Evolutionary conservation across 371 early-diverging fungal genomes (phyloP), one percentile per base, ranked within the genome.

Genomic region (Smittium culicis): DNA sequence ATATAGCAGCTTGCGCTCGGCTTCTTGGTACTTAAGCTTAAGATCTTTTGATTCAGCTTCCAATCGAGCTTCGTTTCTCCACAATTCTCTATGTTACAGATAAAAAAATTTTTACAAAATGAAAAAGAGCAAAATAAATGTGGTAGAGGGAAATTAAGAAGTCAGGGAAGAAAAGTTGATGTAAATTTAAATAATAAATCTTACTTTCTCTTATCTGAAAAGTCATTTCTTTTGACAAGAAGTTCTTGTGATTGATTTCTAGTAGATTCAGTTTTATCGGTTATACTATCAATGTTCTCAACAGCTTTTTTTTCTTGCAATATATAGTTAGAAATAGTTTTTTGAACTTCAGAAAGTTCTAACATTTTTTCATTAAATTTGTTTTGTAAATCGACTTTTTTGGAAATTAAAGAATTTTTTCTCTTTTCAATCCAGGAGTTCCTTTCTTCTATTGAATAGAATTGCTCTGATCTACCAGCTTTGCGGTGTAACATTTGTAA

Each of bases 41-140:
- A 83, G 78, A 31, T 84, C 85, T 54, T 85, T 83, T 30, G 88
- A 63, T 27, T 83, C 75, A 17, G 87, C 81, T 61, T 87, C 88
- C 65, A 88, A 61, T 67, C 85, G 80, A 17, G 89, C 90, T 70
- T 97, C 95, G 68, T 90, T 88, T 63, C 91, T 85, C 99, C 99
- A 99, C 11, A 93, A 63, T 29, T 81, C 82, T 72, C 78, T 79
- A 69, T 16, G 25, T 57, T 16, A n/a, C 8, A 45, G 8, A 45
- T 14, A 45, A 45, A 14, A 14, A 45, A 20, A 45, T 45, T 14
- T 20, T 45, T n/a, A n/a, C n/a, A n/a, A n/a, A n/a, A n/a, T n/a
- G n/a, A n/a, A n/a, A n/a, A n/a, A n/a, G n/a, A n/a, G n/a, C n/a
- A n/a, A n/a, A n/a, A n/a, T n/a, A n/a, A n/a, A n/a, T n/a, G n/a